These are phyloP conservation scores for Phlebopus sp. DNA, from an alignment of 1,284 basidiomycete genomes.

Conservation along the genomic window DNA sequence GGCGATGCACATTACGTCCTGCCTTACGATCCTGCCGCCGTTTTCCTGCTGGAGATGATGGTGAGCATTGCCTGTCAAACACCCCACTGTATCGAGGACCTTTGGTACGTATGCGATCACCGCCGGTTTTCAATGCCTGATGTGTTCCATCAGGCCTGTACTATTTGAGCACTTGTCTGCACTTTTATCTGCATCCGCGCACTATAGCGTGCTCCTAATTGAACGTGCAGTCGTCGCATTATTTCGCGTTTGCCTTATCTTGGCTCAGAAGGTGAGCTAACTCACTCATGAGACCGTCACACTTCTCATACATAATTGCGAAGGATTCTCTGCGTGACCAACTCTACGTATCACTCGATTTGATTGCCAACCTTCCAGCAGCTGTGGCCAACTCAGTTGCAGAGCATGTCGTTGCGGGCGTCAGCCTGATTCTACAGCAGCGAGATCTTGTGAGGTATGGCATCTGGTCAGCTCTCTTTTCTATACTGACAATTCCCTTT, in stretches of 20 bases:
- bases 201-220: conserved; percentile 87
- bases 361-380: conserved; percentile 79
- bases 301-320: conserved; percentile 2
- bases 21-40: conserved; percentile 91
- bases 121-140: not conserved
- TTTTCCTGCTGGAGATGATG: conserved; percentile 94
- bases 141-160: conserved; percentile 65
- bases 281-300: conserved; percentile 7
- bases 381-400: conserved; percentile 80
- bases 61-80: conserved; percentile 81
- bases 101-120: conserved; percentile 59
- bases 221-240: conserved; percentile 96
- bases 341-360: conserved; percentile 89
- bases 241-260: conserved; percentile 74
- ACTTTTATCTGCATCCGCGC: conserved; percentile 72
- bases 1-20: conserved; percentile 51
- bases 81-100: conserved; percentile 76
- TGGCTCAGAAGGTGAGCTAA: conserved; percentile 68
- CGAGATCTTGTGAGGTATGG: conserved; percentile 70
- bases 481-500: conserved; percentile 8
- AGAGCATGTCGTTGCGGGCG: conserved; percentile 87
- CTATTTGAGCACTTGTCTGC: conserved; percentile 89
- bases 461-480: not conserved
- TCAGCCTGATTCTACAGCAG: conserved; percentile 76
- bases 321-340: conserved; percentile 83